Percentiles rank a stretch among this genome's conserved stretches.
Conservation (phyloP, 768 basidiomycete species). For the Kwoniella dejecticola region DNA sequence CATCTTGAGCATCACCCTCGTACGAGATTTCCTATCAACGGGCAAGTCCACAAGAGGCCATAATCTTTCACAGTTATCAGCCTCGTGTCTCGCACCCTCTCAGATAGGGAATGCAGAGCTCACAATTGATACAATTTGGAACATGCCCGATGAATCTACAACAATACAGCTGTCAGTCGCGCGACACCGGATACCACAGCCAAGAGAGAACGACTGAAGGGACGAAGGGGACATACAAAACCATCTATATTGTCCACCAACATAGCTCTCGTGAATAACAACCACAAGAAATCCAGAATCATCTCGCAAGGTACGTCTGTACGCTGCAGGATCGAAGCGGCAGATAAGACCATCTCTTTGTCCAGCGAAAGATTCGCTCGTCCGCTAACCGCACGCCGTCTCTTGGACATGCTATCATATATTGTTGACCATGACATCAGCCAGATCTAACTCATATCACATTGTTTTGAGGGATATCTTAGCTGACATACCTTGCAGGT, state of each 20-base stretch:
- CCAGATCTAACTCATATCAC: too few species aligned
- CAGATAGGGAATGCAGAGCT: neutral
- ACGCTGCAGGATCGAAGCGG: constrained; percentile 12
- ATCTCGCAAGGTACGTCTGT: constrained; percentile 13
- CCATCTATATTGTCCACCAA: constrained; percentile 31
- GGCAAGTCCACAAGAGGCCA: constrained; percentile 31
- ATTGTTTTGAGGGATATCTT: too few species aligned
- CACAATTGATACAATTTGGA: constrained; percentile 22
- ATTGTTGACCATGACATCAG: too few species aligned
- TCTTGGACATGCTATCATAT: constrained; percentile 21
- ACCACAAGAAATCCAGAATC: constrained; percentile 44
- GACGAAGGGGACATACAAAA: constrained; percentile 22
- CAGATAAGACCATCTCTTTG: constrained; percentile 21
- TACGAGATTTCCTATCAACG: constrained; percentile 17
- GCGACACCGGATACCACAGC: too few species aligned
- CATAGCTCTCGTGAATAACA: constrained; percentile 31
- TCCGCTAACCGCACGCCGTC: constrained; percentile 10
- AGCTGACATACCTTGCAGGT: constrained; percentile 26
- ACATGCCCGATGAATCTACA: constrained; percentile 19
- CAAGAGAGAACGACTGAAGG: neutral
- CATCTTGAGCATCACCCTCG: constrained; percentile 28
- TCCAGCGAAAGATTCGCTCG: constrained; percentile 12
- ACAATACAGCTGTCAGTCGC: neutral
- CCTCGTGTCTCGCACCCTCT: neutral
- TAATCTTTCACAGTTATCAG: constrained; percentile 20